These are phyloP conservation scores for Aegilops longissima DNA, from an alignment of 176 grass and related monocot genomes.

Conservation along the genomic window DNA sequence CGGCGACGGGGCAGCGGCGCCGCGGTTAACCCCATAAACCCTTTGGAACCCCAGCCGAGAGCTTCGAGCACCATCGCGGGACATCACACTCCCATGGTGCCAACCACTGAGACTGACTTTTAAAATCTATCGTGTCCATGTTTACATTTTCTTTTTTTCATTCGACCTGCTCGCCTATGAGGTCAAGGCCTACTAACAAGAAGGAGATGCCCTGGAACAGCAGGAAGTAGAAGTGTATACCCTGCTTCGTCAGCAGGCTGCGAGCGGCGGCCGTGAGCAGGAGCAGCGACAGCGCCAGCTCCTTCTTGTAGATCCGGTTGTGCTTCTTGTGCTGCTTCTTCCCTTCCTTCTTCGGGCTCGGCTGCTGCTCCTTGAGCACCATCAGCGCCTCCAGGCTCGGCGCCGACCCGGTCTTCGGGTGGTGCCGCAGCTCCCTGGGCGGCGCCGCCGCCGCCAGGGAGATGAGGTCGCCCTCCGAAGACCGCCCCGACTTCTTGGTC, in stretches of 20 bases:
- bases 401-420: slow-evolving; percentile 45
- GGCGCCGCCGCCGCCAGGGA: slow-evolving; percentile 35
- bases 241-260: slow-evolving; percentile 94
- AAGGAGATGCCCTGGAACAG: slow-evolving; percentile 98
- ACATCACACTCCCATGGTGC: background rate
- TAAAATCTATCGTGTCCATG: slow-evolving; percentile 31
- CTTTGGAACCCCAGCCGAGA: slow-evolving; percentile 28
- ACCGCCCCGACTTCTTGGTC: slow-evolving; percentile 94
- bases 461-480: slow-evolving; percentile 83
- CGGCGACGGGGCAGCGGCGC: background rate
- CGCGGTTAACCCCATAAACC: background rate
- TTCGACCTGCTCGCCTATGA: slow-evolving; percentile 95
- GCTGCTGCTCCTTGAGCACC: slow-evolving; percentile 41
- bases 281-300: slow-evolving; percentile 80
- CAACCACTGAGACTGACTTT: background rate
- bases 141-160: slow-evolving; percentile 45
- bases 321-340: slow-evolving; percentile 92
- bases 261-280: slow-evolving; percentile 75
- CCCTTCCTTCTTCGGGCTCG: slow-evolving; percentile 21
- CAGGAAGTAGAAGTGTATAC: slow-evolving; percentile 99
- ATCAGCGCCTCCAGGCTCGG: slow-evolving; percentile 54
- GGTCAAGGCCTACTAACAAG: slow-evolving; percentile 91
- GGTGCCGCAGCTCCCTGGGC: slow-evolving; percentile 43
- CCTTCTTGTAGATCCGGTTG: slow-evolving; percentile 97
- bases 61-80: background rate